Evolutionary conservation across 306 rosid species (phyloP), one percentile per base, ranked within the genome.

Genomic region (Fragaria nilgerrensis): DNA sequence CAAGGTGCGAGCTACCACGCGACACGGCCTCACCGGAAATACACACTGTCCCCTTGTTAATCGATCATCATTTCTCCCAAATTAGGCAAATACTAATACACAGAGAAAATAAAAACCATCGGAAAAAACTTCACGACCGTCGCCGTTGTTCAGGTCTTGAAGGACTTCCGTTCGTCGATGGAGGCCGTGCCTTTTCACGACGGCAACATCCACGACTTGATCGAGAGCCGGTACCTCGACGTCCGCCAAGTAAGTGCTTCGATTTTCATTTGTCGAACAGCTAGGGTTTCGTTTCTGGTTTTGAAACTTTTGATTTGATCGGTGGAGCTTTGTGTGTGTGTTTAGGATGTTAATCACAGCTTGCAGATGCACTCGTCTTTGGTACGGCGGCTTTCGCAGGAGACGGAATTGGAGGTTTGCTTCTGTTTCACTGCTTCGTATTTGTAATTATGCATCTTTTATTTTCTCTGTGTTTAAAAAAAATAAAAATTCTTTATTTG

Each of bases 331-430:
- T 11, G 16, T 22, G 66, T 22, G 66, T 45, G 62, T 43, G 58
- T 77, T 39, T 73, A 87, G 99, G 93, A 86, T 66, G 86, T 74
- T 61, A 84, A 78, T 72, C 92, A 78, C 50, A 76, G 85, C 79
- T 81, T 95, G 85, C 98, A 87, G 88, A 87, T 91, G 81, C 99
- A 95, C 85, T 92, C 99, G 36, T 90, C 99, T 15, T 72, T 95
- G 84, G 82, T 95, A 72, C 90, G 88, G 58, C 90, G 99, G 83
- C 97, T 95, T 82, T 88, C 91, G 74, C 97, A 37, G 77, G 99
- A 90, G 52, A 78, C 84, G 64, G 96, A 89, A 79, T 82, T 92
- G 82, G 91, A 91, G 99, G 99, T 95, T 79, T 37, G 96, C 84
- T 48, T 73, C 75, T 71, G 41, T 58, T 37, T 75, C 73, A 27